These are phyloP conservation scores for Excoecaria cochinchinensis DNA, from an alignment of 345 rosid species.

Conservation along the genomic window DNA sequence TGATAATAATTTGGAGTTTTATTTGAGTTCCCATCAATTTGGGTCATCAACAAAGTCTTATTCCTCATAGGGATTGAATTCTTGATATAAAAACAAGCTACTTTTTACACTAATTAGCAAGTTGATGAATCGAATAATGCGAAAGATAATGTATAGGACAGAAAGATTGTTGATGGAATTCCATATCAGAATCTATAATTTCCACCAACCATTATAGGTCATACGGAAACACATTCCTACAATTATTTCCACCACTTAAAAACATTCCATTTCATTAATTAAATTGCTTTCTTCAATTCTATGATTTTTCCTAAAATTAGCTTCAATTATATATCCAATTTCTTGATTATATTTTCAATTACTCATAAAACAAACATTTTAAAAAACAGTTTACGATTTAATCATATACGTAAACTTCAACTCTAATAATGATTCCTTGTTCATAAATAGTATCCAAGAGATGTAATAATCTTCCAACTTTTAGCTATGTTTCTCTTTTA, in stretches of 20 bases:
- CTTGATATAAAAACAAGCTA: background rate
- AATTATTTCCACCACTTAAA: background rate
- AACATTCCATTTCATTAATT: conserved; percentile 3
- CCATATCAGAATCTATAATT: conserved; percentile 26
- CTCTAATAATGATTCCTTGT: too few relatives aligned
- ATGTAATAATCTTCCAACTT: too few relatives aligned
- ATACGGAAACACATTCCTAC: background rate
- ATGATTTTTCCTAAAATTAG: too few relatives aligned
- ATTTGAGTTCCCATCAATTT: conserved; percentile 23
- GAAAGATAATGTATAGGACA: background rate
- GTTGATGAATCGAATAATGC: conserved; percentile 18
- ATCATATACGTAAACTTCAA: too few relatives aligned
- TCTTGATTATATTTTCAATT: too few relatives aligned
- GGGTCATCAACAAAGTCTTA: conserved; percentile 8
- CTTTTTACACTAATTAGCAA: background rate
- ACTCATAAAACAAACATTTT: too few relatives aligned
- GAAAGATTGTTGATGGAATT: conserved; percentile 30
- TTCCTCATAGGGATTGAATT: background rate
- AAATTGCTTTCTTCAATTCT: too few relatives aligned
- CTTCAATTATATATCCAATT: too few relatives aligned
- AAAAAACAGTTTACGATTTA: too few relatives aligned
- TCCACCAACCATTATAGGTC: background rate
- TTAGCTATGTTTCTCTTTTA: too few relatives aligned
- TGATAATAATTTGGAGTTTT: background rate
- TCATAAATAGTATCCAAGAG: too few relatives aligned